Base-by-base conservation (phyloP, 345 rosid genomes). In the Citrus medica region DNA sequence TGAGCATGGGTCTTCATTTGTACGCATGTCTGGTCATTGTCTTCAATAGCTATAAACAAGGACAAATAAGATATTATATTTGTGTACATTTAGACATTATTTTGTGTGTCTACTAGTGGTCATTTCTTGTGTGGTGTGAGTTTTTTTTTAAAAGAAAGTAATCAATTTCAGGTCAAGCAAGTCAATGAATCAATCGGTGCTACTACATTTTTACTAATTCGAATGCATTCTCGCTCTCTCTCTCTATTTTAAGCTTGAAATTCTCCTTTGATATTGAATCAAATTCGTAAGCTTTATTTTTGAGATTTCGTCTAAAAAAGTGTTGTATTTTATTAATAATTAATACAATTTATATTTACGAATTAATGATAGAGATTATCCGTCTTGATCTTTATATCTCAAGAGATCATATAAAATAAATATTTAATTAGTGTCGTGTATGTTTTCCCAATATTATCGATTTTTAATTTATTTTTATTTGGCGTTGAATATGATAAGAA, bases 11-110 rank as follows among this genome's bases (percentile, higher is more conserved):
- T 70, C 87, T 85, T 87, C 82, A 74, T 71, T 35, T 73, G 75
- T 72, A 85, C 67, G 82, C 86, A 68, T 85, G 88, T 84, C 80
- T 74, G 13, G 70, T 78, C 85, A 67, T 80, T 78, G 63, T 84
- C 82, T 25, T 64, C 33, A 63, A 70, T 80, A 6, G 7, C 62
- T 62, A 4, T 10, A 35, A 9, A 1, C 32, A 75, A 28, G 28
- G 32, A 65, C 33, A 64, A 65, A 13, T 28, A 32, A 65, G 33
- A 65, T 14, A 53, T 33, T 4, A 46, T 40, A 42, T 75, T 4
- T 7, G 21, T 4, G 61, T 25, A 73, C 35, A 59, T 55, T 72
- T 70, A 4, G 12, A 42, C 30, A 40, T 69, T 13, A 42, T 67
- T 67, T 37, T 67, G 7, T 14, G 17, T 14, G 2, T 30, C 42